Evolutionary conservation across 306 rosid genomes (phyloP), one percentile per base, ranked within the genome.

Genomic region (Fragaria nilgerrensis): DNA sequence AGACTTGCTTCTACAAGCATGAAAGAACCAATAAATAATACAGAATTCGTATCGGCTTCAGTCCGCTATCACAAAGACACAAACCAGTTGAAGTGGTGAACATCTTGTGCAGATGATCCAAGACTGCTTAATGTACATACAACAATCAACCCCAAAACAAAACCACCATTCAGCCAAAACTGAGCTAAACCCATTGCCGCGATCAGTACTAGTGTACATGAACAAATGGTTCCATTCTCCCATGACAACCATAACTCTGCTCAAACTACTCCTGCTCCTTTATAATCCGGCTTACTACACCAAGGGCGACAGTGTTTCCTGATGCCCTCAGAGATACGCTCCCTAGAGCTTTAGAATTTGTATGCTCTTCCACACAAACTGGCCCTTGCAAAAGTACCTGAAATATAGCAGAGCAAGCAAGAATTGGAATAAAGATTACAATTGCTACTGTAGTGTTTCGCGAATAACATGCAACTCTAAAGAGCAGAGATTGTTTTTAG

Each of bases 241-340:
- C 50, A 8, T 64, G 59, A 70, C 77, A 23, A 58, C 19, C 12
- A 0, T 9, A 58, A 59, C 68, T 1, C 41, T 25, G 19, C 5
- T 41, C n/a, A 25, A 61, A 58, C 72, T 82, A 86, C 39, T 70
- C 79, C 52, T 72, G 81, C 39, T 81, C 89, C 83, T 87, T 90
- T 6, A 92, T 84, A 78, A 92, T 75, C 81, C 88, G 84, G 75
- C 92, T 87, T 32, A 95, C 92, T 58, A 95, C 77, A 49, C 99
- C 99, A 13, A 95, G 91, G 0, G 94, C 97, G 25, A 89, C 72
- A 9, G 99, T 95, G 80, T 96, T 88, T 72, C 99, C 99, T 75
- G 75, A 49, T 27, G 96, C 78, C 90, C 99, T 90, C 9, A 95
- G 81, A 73, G 88, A 90, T 68, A 90, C 97, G 83, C 99, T 85